A percentile compares a stretch with the other conserved stretches of the same genome.
These are phyloP conservation scores for Malus domestica DNA, from an alignment of 306 rosid genomes.

Conservation along the genomic window DNA sequence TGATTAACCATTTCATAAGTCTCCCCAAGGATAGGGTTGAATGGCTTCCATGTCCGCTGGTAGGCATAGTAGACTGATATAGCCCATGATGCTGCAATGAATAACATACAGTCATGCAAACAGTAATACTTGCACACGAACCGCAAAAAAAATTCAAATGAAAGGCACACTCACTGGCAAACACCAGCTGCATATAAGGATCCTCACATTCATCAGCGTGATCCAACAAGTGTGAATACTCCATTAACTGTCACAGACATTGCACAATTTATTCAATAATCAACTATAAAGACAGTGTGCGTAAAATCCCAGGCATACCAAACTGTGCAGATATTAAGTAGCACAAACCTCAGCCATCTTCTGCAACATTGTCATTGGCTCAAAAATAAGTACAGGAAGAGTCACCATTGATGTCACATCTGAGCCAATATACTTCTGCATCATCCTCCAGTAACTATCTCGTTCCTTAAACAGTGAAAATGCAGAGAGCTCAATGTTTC, in stretches of 20 bases:
- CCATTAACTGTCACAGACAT: constrained; percentile 66
- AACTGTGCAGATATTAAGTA: neutral
- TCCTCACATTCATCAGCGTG: constrained; percentile 80
- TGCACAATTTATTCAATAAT: constrained; percentile 9
- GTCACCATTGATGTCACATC: constrained; percentile 88
- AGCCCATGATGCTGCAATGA: constrained; percentile 79
- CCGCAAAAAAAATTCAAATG: neutral
- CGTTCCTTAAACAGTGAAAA: constrained; percentile 47
- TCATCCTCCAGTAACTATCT: constrained; percentile 95
- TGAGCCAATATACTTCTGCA: constrained; percentile 80
- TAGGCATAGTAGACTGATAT: constrained; percentile 86
- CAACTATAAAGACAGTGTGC: neutral
- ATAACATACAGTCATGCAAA: neutral
- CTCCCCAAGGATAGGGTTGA: constrained; percentile 95
- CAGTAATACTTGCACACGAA: neutral
- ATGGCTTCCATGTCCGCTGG: constrained; percentile 97
- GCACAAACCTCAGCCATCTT: constrained; percentile 84
- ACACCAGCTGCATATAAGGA: constrained; percentile 71
- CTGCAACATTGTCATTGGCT: constrained; percentile 97
- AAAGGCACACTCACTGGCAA: constrained; percentile 55
- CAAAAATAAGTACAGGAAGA: constrained; percentile 81
- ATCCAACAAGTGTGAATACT: constrained; percentile 78
- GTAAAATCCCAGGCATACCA: constrained; percentile 3
- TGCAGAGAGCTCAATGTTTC: constrained; percentile 6
- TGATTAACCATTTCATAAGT: constrained; percentile 82